Evolutionary conservation across 2,329 filamentous ascomycete species (phyloP), one percentile per base, ranked within the genome.

Genomic region (Scolecobasidium constrictum): DNA sequence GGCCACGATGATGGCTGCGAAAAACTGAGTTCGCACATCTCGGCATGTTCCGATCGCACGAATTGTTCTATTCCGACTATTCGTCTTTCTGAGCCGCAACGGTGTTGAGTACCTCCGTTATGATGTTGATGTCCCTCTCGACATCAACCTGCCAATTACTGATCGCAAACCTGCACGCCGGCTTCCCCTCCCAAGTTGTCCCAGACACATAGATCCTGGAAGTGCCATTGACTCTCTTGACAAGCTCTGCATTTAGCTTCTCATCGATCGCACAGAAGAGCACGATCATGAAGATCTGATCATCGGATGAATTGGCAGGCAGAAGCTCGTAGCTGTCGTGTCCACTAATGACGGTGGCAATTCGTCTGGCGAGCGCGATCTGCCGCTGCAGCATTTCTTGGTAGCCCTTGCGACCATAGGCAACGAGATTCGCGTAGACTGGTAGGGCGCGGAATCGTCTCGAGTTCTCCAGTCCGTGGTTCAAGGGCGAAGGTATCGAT

Each of bases 381-480:
- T 94, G 87, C 19, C 76, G 72, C 47, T 75, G 69, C 4, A 94
- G 66, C 64, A 94, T 81, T 1, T 70, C 66, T 1, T 69, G 67
- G 49, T 93, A 76, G 0, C 86, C 87, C 0, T 69, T 57, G 2
- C 69, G 68, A 1, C 90, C 90, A 52, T 92, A 82, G 37, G 82
- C 81, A 16, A 81, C 59, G 2, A 95, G 71, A 0, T 81, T 83
- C 9, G 86, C 80, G 56, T 95, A 95, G 6, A 86, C 83, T 0
- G 90, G 88, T n/a, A 95, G 67, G 1, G 88, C 88, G 42, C 90
- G 77, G 66, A 95, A 94, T 4, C 88, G 81, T 31, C 88, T 78
- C 2, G 87, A 94, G 62, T 95, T 95, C 53, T 95, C 88, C 16
- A 95, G 68, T 16, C 87, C 86, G 44, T 92, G 77, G 60, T 94